A percentile compares a stretch with the other conserved stretches of the same genome.
Evolutionary conservation across 2,329 filamentous ascomycete species (phyloP).

Genomic region (Cercospora zeae-maydis): DNA sequence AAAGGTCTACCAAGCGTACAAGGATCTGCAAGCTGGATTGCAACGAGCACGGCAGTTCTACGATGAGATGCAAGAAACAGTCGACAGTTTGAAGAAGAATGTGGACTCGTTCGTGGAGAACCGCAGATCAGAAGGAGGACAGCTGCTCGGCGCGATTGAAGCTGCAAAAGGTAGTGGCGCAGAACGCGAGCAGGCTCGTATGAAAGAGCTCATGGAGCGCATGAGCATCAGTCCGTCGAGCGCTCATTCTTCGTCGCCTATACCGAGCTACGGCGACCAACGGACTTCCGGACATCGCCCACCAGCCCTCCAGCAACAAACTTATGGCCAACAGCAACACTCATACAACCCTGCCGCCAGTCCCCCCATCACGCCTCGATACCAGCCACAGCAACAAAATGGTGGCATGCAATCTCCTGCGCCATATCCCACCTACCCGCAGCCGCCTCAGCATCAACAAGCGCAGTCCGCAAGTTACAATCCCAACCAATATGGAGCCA

Average conservation of each 20-base stretch:
- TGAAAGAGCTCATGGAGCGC: slow-evolving; percentile 88
- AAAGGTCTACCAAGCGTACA: slow-evolving; percentile 85
- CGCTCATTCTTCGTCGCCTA: slow-evolving; percentile 41
- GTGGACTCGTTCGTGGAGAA: slow-evolving; percentile 97
- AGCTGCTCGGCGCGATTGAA: slow-evolving; percentile 85
- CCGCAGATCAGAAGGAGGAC: slow-evolving; percentile 81
- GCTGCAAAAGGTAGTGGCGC: slow-evolving; percentile 67
- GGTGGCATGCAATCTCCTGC: slow-evolving; percentile 31
- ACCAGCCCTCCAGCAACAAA: slow-evolving; percentile 42
- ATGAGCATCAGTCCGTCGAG: slow-evolving; percentile 72
- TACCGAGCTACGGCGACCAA: slow-evolving; percentile 28
- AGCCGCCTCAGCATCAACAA: slow-evolving; percentile 21
- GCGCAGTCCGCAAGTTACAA: slow-evolving; percentile 39
- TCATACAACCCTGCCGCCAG: slow-evolving; percentile 51
- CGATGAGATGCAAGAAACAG: slow-evolving; percentile 62
- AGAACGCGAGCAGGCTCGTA: slow-evolving; percentile 78
- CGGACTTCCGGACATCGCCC: slow-evolving; percentile 36
- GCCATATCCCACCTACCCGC: slow-evolving; percentile 27
- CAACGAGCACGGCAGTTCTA: slow-evolving; percentile 91
- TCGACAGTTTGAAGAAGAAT: slow-evolving; percentile 30
- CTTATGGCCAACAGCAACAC: slow-evolving; percentile 38
- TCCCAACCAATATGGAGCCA: slow-evolving; percentile 45
- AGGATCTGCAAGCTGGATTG: slow-evolving; percentile 81
- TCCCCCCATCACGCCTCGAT: slow-evolving; percentile 47
- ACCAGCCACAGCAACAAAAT: slow-evolving; percentile 32